Conservation (phyloP, 495 filamentous ascomycete species). For the Penicillium crystallinum region DNA sequence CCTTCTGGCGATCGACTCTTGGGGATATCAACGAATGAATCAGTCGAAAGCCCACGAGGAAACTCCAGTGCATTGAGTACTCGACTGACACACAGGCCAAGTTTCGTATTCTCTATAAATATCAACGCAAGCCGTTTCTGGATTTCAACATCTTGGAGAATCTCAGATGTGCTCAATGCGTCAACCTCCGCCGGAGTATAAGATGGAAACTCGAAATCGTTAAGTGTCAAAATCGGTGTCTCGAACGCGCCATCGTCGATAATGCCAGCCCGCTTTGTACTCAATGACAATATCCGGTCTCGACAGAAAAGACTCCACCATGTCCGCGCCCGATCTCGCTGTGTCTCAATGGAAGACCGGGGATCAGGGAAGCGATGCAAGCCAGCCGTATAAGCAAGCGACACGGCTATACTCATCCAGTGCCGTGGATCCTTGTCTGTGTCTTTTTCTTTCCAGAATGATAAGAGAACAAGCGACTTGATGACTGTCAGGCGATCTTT, state of each 20-base stretch:
- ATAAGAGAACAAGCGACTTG: not conserved
- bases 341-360: not conserved
- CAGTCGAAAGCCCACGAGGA: not conserved
- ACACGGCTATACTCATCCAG: not conserved
- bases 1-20: not conserved
- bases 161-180: not conserved
- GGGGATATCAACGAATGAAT: not conserved
- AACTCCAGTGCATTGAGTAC: not conserved
- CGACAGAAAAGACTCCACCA: not conserved
- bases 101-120: not conserved
- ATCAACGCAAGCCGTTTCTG: not conserved
- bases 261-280: not conserved
- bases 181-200: not conserved
- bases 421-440: not conserved
- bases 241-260: not conserved
- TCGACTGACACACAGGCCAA: not conserved
- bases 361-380: not conserved
- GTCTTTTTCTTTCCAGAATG: not conserved
- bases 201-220: not conserved
- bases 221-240: not conserved
- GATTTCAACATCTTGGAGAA: not conserved
- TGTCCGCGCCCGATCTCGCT: not conserved
- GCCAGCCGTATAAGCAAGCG: not conserved
- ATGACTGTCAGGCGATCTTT: not conserved
- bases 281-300: not conserved